Percentiles rank a stretch among this genome's conserved stretches.
phyloP scores from a whole-genome alignment of 2,329 filamentous ascomycete species.

The Sporothrix schenckii region DNA sequence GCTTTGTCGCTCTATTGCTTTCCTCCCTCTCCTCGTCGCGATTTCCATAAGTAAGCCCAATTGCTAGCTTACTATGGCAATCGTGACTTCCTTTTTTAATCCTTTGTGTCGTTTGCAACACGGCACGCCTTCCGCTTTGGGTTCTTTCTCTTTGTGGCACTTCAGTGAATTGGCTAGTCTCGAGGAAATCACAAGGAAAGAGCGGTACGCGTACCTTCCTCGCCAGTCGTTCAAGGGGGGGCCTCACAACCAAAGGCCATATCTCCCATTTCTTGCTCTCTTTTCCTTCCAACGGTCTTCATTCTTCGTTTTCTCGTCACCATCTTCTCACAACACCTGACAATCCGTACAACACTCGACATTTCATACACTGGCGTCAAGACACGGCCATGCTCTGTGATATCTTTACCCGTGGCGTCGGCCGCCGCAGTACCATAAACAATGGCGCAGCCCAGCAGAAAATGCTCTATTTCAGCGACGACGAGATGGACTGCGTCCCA shows the following conservation, averaged over 20 bases:
- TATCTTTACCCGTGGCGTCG: neutral
- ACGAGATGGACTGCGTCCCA: constrained; percentile 11
- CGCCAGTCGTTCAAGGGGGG: neutral
- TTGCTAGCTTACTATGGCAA: constrained; percentile 6
- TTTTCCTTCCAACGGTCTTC: neutral
- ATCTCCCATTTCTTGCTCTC: neutral
- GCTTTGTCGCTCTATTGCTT: neutral
- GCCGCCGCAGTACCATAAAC: neutral
- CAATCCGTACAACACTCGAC: neutral
- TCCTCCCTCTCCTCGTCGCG: constrained; percentile 25
- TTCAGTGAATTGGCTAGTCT: neutral
- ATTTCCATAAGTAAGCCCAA: constrained; percentile 19
- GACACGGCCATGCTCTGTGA: neutral
- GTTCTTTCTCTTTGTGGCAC: neutral
- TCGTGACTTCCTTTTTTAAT: constrained; percentile 23
- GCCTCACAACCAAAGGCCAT: neutral
- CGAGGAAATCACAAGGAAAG: constrained; percentile 26
- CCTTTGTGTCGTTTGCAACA: constrained; percentile 6
- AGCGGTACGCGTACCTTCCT: constrained; percentile 20
- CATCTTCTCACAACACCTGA: neutral
- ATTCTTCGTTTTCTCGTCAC: neutral
- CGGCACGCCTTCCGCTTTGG: constrained; percentile 11
- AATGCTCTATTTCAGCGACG: constrained; percentile 27
- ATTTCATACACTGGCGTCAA: neutral
- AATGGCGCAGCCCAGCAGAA: neutral